A percentile compares a stretch with the other conserved stretches of the same genome.
Conservation (phyloP, 2,329 filamentous ascomycete species). For the Aspergillus sp. region DNA sequence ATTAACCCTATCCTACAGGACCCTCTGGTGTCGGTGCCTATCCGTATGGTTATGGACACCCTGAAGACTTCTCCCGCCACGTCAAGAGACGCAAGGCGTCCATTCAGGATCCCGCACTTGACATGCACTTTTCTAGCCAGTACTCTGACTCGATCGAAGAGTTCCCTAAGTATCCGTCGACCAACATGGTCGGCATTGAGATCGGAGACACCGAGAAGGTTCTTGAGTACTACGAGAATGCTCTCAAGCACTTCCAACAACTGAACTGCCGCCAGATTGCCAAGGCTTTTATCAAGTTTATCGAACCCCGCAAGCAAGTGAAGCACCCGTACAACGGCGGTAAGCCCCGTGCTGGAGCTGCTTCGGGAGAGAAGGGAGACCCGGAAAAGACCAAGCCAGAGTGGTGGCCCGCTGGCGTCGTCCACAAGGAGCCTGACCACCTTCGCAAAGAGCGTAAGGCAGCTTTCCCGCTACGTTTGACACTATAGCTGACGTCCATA, state of each 20-base stretch:
- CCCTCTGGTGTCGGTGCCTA: conserved; percentile 16
- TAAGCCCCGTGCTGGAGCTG: conserved; percentile 30
- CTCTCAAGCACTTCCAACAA: conserved; percentile 45
- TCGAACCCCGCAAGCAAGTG: conserved; percentile 48
- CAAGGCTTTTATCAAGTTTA: conserved; percentile 47
- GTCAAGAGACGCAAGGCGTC: conserved; percentile 29
- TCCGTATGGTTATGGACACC: conserved; percentile 13
- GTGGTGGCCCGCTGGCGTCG: conserved; percentile 44
- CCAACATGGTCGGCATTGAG: conserved; percentile 29
- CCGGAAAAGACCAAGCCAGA: conserved; percentile 45
- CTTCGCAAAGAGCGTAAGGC: conserved; percentile 45
- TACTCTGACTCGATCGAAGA: conserved; percentile 25
- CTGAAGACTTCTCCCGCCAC: conserved; percentile 19
- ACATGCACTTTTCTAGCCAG: conserved; percentile 9
- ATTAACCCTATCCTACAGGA: conserved; percentile 1
- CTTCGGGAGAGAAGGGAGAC: conserved; percentile 38
- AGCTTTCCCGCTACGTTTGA: neutral
- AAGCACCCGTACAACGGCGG: conserved; percentile 49
- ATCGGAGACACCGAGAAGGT: conserved; percentile 40
- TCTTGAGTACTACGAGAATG: conserved; percentile 38
- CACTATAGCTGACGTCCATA: conserved; percentile 13
- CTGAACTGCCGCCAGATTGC: conserved; percentile 44
- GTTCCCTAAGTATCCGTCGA: conserved; percentile 14
- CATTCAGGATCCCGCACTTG: conserved; percentile 11
- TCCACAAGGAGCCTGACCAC: conserved; percentile 50